Percentiles rank a stretch among this genome's conserved stretches.
Conservation (phyloP, 2,329 filamentous ascomycete species). For the Xylaria sp. region DNA sequence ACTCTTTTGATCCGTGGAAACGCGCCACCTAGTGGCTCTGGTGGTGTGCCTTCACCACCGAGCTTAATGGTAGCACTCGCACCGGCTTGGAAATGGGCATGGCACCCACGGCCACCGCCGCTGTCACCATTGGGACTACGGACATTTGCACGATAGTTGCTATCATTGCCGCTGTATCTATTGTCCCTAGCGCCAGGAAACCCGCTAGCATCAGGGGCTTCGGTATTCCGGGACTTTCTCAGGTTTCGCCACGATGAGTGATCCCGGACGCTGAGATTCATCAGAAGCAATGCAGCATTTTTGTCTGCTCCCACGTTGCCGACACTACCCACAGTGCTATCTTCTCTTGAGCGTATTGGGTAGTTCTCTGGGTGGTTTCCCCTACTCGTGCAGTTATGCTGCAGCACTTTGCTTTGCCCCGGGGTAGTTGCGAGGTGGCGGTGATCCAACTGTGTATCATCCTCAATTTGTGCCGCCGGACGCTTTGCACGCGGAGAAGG, state of each 20-base stretch:
- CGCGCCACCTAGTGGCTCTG: conserved; percentile 33
- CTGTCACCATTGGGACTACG: neutral
- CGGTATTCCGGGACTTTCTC: neutral
- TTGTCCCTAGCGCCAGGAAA: neutral
- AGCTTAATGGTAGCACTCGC: neutral
- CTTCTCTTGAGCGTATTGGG: conserved; percentile 18
- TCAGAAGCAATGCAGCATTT: conserved; percentile 53
- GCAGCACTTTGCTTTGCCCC: conserved; percentile 4
- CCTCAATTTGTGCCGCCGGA: conserved; percentile 36
- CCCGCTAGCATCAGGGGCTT: neutral
- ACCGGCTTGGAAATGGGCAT: neutral
- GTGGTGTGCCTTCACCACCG: conserved; percentile 7
- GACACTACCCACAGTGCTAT: conserved; percentile 5
- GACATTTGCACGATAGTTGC: neutral
- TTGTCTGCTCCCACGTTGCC: conserved; percentile 44
- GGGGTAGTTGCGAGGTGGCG: neutral
- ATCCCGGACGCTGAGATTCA: conserved; percentile 54
- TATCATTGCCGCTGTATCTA: neutral
- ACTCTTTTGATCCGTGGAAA: conserved; percentile 48
- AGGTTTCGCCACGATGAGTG: conserved; percentile 15
- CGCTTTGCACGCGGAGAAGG: conserved; percentile 33
- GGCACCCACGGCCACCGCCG: neutral
- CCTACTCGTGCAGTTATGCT: neutral
- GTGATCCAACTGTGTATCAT: neutral
- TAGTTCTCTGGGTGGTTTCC: neutral